Conservation (phyloP, 768 basidiomycete genomes). For the Candolleomyces eurysporus region DNA sequence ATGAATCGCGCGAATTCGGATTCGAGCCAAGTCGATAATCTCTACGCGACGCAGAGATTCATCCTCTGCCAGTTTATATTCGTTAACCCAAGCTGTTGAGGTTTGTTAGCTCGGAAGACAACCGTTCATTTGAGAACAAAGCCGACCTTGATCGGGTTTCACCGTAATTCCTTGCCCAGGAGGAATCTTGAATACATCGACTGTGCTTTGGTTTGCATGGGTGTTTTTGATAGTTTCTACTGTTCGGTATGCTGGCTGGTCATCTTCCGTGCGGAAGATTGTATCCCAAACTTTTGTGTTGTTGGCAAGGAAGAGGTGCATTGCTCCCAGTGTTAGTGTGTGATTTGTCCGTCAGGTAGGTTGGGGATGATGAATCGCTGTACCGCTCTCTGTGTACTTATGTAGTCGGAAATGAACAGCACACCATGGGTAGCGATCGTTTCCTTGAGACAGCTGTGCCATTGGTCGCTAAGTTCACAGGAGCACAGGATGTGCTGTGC, state of each 20-base stretch:
- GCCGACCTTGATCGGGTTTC: background rate
- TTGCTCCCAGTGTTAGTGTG: background rate
- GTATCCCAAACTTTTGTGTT: conserved; percentile 15
- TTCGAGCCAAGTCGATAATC: background rate
- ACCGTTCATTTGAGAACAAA: background rate
- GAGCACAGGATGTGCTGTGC: no score
- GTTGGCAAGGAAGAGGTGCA: conserved; percentile 14
- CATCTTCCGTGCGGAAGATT: conserved; percentile 18
- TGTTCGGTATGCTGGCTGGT: conserved; percentile 21
- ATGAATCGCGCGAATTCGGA: background rate
- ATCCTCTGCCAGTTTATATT: background rate
- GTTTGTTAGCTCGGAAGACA: background rate
- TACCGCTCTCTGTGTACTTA: no score
- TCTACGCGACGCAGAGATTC: background rate
- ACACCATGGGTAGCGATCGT: no score
- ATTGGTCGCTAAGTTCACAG: no score
- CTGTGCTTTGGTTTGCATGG: conserved; percentile 3
- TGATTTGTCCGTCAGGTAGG: no score
- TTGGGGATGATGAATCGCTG: no score
- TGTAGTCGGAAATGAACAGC: no score
- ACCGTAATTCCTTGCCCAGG: background rate
- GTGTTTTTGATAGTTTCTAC: conserved; percentile 4
- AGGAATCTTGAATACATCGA: conserved; percentile 10
- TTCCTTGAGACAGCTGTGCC: no score
- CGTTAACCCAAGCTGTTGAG: background rate